Percentiles rank a stretch among this genome's conserved stretches.
Evolutionary conservation across 768 basidiomycete genomes (phyloP).

Genomic region (Mycena belliarum): DNA sequence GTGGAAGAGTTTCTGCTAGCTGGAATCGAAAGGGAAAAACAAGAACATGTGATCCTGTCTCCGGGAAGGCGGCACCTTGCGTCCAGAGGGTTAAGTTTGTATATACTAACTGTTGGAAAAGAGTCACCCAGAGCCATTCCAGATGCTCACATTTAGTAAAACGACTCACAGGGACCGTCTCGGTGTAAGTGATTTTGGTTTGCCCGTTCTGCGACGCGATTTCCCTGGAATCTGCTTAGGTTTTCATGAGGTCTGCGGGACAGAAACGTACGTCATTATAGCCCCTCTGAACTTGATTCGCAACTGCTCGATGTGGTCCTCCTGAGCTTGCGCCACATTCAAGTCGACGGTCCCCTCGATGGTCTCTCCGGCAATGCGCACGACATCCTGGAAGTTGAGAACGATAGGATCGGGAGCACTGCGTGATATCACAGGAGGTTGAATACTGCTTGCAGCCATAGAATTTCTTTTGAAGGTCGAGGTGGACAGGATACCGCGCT

Average conservation of each 20-base stretch:
- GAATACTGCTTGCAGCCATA: background rate
- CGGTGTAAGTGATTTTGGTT: background rate
- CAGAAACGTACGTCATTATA: background rate
- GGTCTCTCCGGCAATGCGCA: conserved; percentile 8
- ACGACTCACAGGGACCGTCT: background rate
- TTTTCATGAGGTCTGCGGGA: background rate
- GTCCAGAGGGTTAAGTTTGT: background rate
- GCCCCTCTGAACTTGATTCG: conserved; percentile 8
- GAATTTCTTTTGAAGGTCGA: background rate
- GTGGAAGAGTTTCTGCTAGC: background rate
- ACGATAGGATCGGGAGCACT: background rate
- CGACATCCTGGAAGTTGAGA: conserved; percentile 5
- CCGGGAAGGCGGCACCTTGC: background rate
- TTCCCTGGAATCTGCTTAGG: background rate
- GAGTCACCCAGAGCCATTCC: too few species aligned
- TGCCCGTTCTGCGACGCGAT: background rate
- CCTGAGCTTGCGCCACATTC: conserved; percentile 1
- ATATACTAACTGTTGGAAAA: background rate
- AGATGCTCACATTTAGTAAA: too few species aligned
- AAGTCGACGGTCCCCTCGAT: conserved; percentile 3
- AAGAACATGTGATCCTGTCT: background rate
- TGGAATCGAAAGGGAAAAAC: background rate
- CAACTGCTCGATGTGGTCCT: conserved; percentile 6
- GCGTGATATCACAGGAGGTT: too few species aligned
- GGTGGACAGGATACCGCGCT: too few species aligned